phyloP scores from a whole-genome alignment of 257 asterid genomes.

The Cordia subcordata region DNA sequence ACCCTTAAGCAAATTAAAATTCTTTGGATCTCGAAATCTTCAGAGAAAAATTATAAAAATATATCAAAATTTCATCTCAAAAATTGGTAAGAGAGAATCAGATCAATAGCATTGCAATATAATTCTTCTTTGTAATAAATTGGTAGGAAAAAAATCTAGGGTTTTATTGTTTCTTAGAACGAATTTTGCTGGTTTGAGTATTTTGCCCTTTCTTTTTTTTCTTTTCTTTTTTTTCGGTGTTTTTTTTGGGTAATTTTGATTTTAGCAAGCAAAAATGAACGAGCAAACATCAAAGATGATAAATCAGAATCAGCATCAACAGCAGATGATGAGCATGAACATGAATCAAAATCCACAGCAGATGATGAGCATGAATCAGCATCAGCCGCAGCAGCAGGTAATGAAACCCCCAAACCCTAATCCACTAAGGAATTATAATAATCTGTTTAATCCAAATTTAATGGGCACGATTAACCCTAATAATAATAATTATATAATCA shows the following conservation, averaged over 20 bases:
- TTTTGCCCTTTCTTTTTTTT: not conserved
- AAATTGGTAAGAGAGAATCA: too few species aligned
- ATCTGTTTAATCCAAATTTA: too few species aligned
- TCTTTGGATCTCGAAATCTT: not conserved
- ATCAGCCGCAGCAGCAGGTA: constrained; percentile 26
- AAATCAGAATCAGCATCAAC: constrained; percentile 50
- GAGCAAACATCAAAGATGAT: constrained; percentile 52
- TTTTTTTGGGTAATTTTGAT: too few species aligned
- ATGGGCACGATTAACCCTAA: not conserved
- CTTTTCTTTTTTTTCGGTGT: not conserved
- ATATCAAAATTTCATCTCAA: too few species aligned
- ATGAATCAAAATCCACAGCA: constrained; percentile 14
- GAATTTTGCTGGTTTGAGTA: not conserved
- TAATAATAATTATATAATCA: not conserved
- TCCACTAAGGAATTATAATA: not conserved
- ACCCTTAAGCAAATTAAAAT: not conserved
- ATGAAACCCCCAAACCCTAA: constrained; percentile 1
- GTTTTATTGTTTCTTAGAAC: too few species aligned
- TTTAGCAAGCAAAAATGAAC: constrained; percentile 35
- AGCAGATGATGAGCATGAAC: constrained; percentile 52
- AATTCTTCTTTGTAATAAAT: too few species aligned
- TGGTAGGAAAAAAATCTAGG: too few species aligned
- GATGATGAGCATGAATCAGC: constrained; percentile 18
- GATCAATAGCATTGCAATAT: too few species aligned
- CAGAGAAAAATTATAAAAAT: too few species aligned